A percentile compares a stretch with the other conserved stretches of the same genome.
Conservation (phyloP, 352 stramenopile species). For the Phytophthora vignae region DNA sequence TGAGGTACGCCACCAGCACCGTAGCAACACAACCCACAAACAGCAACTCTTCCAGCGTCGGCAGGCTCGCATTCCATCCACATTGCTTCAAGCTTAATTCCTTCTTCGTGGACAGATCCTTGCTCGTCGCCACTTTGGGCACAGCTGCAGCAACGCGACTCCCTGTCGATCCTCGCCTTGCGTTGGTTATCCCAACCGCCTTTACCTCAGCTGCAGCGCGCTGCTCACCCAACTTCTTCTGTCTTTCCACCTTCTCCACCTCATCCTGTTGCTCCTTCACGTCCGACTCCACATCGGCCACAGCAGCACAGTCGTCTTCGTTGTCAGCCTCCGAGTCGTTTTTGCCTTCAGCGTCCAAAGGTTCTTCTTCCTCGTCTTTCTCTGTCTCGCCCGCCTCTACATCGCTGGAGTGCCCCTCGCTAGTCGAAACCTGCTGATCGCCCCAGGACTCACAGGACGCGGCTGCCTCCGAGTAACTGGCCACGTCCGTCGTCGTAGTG, state of each 20-base stretch:
- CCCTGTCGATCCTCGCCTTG: background rate
- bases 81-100: background rate
- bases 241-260: background rate
- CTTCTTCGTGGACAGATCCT: background rate
- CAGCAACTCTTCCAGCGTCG: conserved; percentile 26
- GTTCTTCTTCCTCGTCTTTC: background rate
- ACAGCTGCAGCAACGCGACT: background rate
- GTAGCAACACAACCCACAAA: conserved; percentile 37
- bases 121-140: background rate
- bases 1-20: conserved; percentile 47
- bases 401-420: background rate
- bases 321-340: conserved; percentile 15
- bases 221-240: background rate
- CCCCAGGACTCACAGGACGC: conserved; percentile 15
- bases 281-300: background rate
- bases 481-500: background rate
- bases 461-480: conserved; percentile 14
- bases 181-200: background rate
- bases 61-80: background rate
- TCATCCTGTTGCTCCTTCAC: conserved; percentile 5
- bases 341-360: background rate
- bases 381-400: background rate
- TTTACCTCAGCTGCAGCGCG: background rate
- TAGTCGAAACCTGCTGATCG: conserved; percentile 1
- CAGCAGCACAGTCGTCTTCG: conserved; percentile 15